phyloP scores from a whole-genome alignment of 1,284 basidiomycete genomes.

The Ustilago lituana region DNA sequence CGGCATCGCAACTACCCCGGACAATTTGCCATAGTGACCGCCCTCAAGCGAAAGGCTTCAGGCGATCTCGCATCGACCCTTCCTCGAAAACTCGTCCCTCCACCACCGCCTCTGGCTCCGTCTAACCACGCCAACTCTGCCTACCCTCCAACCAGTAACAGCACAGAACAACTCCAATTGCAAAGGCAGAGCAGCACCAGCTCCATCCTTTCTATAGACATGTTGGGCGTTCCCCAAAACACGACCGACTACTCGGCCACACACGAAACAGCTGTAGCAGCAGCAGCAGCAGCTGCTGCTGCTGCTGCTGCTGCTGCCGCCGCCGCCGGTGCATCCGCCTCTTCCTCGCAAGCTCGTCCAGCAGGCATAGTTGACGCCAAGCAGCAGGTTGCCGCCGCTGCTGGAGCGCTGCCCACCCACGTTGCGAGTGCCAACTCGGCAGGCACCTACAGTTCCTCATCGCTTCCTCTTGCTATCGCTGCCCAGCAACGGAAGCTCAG shows the following conservation, averaged over 20 bases:
- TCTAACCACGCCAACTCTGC: slow-evolving; percentile 23
- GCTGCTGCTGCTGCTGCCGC: slow-evolving; percentile 12
- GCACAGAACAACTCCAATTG: neutral
- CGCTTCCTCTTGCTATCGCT: slow-evolving; percentile 46
- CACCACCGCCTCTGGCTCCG: slow-evolving; percentile 20
- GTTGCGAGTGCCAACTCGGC: slow-evolving; percentile 38
- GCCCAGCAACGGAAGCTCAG: slow-evolving; percentile 55
- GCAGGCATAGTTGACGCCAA: slow-evolving; percentile 7
- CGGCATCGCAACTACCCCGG: neutral
- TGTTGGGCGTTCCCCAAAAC: slow-evolving; percentile 22
- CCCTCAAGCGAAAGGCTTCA: slow-evolving; percentile 33
- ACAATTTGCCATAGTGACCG: slow-evolving; percentile 22
- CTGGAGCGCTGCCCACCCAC: slow-evolving; percentile 7
- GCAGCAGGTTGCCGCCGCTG: slow-evolving; percentile 10
- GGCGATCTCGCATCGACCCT: slow-evolving; percentile 34
- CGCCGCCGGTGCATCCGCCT: slow-evolving; percentile 7
- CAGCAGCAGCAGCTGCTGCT: slow-evolving; percentile 30
- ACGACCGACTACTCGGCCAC: slow-evolving; percentile 33
- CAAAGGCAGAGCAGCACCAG: neutral
- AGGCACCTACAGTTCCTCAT: slow-evolving; percentile 43
- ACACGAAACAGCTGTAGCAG: slow-evolving; percentile 36
- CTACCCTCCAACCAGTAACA: neutral
- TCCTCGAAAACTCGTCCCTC: slow-evolving; percentile 1
- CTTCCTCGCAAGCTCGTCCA: slow-evolving; percentile 6
- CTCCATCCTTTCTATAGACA: slow-evolving; percentile 16